These are phyloP conservation scores for Curvularia eragrostidis DNA, from an alignment of 2,329 filamentous ascomycete species.

Conservation along the genomic window DNA sequence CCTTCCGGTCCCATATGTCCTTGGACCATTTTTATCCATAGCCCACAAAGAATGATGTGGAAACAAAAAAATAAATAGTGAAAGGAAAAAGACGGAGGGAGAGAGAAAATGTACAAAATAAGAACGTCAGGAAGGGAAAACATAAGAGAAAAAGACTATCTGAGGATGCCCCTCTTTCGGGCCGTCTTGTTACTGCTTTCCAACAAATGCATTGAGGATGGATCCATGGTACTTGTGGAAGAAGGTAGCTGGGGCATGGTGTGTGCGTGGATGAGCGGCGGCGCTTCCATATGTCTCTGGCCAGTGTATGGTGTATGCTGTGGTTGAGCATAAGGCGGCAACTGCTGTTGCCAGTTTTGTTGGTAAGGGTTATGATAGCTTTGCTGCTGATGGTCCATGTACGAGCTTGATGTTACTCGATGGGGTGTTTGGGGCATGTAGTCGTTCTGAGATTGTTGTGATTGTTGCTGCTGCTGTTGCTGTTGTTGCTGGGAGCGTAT, in stretches of 20 bases:
- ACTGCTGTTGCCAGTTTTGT: slow-evolving; percentile 24
- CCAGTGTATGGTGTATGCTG: slow-evolving; percentile 20
- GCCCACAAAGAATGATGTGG: background rate
- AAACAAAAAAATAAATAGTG: background rate
- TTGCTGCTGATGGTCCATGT: slow-evolving; percentile 28
- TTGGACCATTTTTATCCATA: background rate
- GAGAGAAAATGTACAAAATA: background rate
- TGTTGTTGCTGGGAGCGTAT: slow-evolving; percentile 50
- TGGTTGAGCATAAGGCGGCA: slow-evolving; percentile 9
- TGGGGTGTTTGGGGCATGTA: slow-evolving; percentile 44
- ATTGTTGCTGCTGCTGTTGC: slow-evolving; percentile 14
- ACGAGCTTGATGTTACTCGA: slow-evolving; percentile 21
- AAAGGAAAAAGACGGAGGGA: no score
- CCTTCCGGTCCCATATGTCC: background rate
- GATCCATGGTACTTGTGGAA: slow-evolving; percentile 6
- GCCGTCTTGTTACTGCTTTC: slow-evolving; percentile 27
- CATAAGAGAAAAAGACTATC: slow-evolving; percentile 10
- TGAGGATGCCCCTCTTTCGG: slow-evolving; percentile 29
- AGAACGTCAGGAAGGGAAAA: background rate
- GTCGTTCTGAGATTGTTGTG: slow-evolving; percentile 23
- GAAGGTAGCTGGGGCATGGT: slow-evolving; percentile 37
- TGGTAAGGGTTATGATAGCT: slow-evolving; percentile 20
- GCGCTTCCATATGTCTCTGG: slow-evolving; percentile 26
- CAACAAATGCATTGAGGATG: slow-evolving; percentile 11
- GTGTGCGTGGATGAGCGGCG: slow-evolving; percentile 34